These are phyloP conservation scores for Emericellopsis atlantica DNA, from an alignment of 2,329 filamentous ascomycete species.

Conservation along the genomic window DNA sequence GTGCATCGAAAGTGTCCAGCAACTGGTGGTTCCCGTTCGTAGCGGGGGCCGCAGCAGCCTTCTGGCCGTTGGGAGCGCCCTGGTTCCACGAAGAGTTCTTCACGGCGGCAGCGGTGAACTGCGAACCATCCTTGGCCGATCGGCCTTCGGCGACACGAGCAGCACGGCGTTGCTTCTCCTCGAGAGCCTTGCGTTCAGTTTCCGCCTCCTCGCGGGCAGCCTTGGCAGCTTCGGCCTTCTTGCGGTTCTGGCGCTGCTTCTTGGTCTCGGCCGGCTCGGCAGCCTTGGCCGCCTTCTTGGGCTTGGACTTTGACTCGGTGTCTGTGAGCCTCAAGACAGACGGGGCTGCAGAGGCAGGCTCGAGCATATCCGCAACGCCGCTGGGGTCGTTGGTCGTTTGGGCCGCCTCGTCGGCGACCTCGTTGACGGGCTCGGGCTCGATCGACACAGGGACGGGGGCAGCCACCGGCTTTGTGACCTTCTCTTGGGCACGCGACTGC, in stretches of 20 bases:
- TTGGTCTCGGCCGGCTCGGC: constrained; percentile 67
- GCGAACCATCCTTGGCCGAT: constrained; percentile 67
- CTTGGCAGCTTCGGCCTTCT: constrained; percentile 77
- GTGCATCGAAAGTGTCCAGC: constrained; percentile 44
- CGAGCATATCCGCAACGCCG: constrained; percentile 86
- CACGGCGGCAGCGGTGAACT: constrained; percentile 29
- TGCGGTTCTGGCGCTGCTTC: constrained; percentile 88
- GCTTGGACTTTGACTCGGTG: constrained; percentile 41
- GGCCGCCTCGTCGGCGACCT: not conserved
- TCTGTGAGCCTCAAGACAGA: constrained; percentile 70
- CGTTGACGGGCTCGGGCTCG: constrained; percentile 50
- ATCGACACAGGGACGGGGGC: constrained; percentile 61
- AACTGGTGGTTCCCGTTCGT: constrained; percentile 29
- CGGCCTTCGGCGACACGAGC: constrained; percentile 75
- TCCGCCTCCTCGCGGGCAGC: constrained; percentile 64
- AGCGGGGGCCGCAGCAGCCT: constrained; percentile 10
- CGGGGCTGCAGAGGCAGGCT: constrained; percentile 53
- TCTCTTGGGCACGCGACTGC: constrained; percentile 39
- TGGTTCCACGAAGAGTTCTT: constrained; percentile 30
- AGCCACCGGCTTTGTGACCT: constrained; percentile 28
- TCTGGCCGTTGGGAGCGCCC: constrained; percentile 18
- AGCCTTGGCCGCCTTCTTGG: constrained; percentile 50
- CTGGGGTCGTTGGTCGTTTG: not conserved
- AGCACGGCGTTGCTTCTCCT: constrained; percentile 73
- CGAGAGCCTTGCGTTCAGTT: constrained; percentile 58